phyloP scores from a whole-genome alignment of 23 red algal genomes.

The Gracilaria gracilis region DNA sequence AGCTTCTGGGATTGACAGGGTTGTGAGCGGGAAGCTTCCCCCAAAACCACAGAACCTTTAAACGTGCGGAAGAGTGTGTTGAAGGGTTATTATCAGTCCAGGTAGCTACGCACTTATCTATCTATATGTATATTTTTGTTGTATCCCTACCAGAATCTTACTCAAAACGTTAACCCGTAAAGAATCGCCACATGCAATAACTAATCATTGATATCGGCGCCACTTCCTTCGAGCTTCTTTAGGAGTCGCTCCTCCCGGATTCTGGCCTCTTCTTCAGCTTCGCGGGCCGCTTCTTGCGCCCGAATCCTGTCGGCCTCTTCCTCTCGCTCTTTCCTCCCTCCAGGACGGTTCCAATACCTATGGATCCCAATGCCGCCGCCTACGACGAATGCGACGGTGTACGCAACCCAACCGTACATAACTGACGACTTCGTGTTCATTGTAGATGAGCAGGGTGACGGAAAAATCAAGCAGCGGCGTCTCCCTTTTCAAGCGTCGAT shows the following conservation, averaged over 20 bases:
- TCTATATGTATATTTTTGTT: constrained; percentile 49
- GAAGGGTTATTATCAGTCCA: constrained; percentile 7
- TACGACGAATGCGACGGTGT: constrained; percentile 48
- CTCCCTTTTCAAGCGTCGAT: no score
- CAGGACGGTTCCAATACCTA: constrained; percentile 58
- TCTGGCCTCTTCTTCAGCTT: constrained; percentile 59
- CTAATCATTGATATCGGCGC: background rate
- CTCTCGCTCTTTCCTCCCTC: constrained; percentile 66
- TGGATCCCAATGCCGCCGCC: constrained; percentile 58
- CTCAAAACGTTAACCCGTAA: background rate
- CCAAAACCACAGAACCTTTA: constrained; percentile 18
- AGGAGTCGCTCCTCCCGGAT: constrained; percentile 62
- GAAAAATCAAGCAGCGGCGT: background rate
- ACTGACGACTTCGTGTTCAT: constrained; percentile 73
- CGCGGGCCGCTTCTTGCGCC: constrained; percentile 22
- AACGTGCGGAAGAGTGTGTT: background rate
- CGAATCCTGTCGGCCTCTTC: constrained; percentile 35
- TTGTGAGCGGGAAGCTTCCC: constrained; percentile 39
- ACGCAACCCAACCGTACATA: constrained; percentile 65
- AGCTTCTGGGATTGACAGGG: constrained; percentile 11
- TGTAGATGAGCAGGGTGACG: background rate
- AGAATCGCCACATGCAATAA: background rate
- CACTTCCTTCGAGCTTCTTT: background rate
- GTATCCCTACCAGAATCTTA: constrained; percentile 24
- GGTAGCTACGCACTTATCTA: background rate